Conservation (phyloP, 495 filamentous ascomycete genomes). For the Tuber borchii region DNA sequence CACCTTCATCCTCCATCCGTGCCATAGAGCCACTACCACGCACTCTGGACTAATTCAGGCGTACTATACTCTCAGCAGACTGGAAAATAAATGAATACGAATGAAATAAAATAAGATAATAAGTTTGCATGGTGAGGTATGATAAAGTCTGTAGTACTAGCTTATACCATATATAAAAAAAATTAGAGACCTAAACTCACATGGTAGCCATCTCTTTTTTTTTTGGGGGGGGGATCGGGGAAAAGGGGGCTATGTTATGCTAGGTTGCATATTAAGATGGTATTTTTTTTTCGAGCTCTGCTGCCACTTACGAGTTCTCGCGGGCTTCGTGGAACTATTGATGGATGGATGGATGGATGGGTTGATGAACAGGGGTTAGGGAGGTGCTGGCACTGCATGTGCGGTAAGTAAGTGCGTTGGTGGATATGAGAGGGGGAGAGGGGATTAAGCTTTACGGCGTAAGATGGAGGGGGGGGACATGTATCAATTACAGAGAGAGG, state of each 20-base stretch:
- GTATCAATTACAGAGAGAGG: background rate
- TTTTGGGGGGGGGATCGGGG: background rate
- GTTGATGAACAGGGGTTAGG: background rate
- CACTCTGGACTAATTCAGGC: background rate
- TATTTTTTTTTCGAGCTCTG: background rate
- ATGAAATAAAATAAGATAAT: too few species aligned
- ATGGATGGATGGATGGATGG: background rate
- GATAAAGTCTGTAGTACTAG: background rate
- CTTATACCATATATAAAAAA: background rate
- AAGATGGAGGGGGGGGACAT: background rate
- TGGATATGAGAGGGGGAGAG: background rate
- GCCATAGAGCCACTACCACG: background rate
- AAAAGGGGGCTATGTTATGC: background rate
- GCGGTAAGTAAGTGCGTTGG: background rate
- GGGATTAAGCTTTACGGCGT: background rate
- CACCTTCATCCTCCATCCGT: background rate
- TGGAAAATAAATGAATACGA: too few species aligned
- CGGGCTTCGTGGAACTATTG: background rate
- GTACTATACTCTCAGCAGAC: background rate
- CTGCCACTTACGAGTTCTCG: background rate
- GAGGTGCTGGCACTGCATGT: background rate
- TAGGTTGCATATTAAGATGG: background rate
- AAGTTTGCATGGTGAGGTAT: too few species aligned
- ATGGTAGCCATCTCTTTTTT: background rate
- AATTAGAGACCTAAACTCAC: background rate